Conservation (phyloP, 2,329 filamentous ascomycete species). For the Aschersonia sp. region DNA sequence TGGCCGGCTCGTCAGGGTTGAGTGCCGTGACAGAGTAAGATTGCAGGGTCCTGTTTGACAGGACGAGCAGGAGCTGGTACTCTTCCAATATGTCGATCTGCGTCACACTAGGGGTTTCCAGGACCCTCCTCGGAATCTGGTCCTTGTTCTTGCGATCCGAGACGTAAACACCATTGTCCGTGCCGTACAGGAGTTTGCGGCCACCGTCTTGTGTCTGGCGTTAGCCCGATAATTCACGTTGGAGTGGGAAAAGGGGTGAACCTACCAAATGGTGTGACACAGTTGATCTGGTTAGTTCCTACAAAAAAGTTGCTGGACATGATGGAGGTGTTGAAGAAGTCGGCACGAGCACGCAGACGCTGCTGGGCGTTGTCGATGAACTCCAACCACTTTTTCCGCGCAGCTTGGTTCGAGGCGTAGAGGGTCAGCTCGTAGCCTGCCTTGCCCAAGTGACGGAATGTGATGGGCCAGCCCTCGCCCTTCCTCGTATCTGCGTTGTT, state of each 20-base stretch:
- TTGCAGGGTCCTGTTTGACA: slow-evolving; percentile 84
- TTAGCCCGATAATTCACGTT: slow-evolving; percentile 3
- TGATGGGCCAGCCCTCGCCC: slow-evolving; percentile 77
- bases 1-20: slow-evolving; percentile 66
- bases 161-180: slow-evolving; percentile 84
- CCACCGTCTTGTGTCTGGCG: slow-evolving; percentile 59
- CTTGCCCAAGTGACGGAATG: slow-evolving; percentile 89
- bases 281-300: slow-evolving; percentile 72
- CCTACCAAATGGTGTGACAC: slow-evolving; percentile 80
- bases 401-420: slow-evolving; percentile 72
- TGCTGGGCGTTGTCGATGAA: slow-evolving; percentile 85
- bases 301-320: slow-evolving; percentile 47
- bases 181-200: slow-evolving; percentile 85
- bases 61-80: slow-evolving; percentile 77
- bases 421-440: slow-evolving; percentile 87
- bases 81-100: slow-evolving; percentile 95
- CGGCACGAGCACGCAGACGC: slow-evolving; percentile 70
- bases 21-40: slow-evolving; percentile 81
- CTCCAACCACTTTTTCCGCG: slow-evolving; percentile 93
- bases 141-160: slow-evolving; percentile 86
- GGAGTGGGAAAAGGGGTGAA: neutral
- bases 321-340: slow-evolving; percentile 69
- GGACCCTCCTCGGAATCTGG: slow-evolving; percentile 61
- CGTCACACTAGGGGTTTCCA: slow-evolving; percentile 77
- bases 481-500: slow-evolving; percentile 40